Percentiles rank a stretch among this genome's conserved stretches.
Conservation (phyloP, 257 asterid species). For the Penstemon newberryi region DNA sequence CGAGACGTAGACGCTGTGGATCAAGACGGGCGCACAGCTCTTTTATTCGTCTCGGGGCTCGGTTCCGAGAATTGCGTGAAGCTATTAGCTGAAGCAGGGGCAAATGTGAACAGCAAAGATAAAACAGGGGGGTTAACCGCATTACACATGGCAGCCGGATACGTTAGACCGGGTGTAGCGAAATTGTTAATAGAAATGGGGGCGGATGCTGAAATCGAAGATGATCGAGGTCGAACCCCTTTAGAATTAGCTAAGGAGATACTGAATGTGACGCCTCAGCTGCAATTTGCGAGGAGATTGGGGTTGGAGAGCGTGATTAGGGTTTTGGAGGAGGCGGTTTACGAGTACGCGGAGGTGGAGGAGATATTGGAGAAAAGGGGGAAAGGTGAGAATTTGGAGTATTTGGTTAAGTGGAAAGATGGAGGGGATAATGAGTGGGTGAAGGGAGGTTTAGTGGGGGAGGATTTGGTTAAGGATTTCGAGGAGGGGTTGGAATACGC, state of each 20-base stretch:
- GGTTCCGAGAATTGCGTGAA: conserved; percentile 80
- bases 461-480: conserved; percentile 72
- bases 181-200: conserved; percentile 53
- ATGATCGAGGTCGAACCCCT: conserved; percentile 64
- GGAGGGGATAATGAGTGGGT: conserved; percentile 92
- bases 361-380: conserved; percentile 87
- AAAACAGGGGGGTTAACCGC: conserved; percentile 71
- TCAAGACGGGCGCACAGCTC: conserved; percentile 78
- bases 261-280: conserved; percentile 61
- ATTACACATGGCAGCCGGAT: conserved; percentile 90
- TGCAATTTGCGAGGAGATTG: conserved; percentile 76
- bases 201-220: conserved; percentile 68
- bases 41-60: conserved; percentile 83
- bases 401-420: conserved; percentile 81
- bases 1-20: conserved; percentile 83
- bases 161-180: conserved; percentile 69
- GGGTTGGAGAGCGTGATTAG: conserved; percentile 72
- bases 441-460: conserved; percentile 53
- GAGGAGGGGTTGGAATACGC: conserved; percentile 94
- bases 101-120: conserved; percentile 59
- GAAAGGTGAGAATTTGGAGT: conserved; percentile 70
- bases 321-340: conserved; percentile 63
- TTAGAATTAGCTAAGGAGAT: conserved; percentile 74
- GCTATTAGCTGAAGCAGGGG: conserved; percentile 70
- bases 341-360: conserved; percentile 83